Conservation (phyloP, 768 basidiomycete species). For the Tylopilus sp. region DNA sequence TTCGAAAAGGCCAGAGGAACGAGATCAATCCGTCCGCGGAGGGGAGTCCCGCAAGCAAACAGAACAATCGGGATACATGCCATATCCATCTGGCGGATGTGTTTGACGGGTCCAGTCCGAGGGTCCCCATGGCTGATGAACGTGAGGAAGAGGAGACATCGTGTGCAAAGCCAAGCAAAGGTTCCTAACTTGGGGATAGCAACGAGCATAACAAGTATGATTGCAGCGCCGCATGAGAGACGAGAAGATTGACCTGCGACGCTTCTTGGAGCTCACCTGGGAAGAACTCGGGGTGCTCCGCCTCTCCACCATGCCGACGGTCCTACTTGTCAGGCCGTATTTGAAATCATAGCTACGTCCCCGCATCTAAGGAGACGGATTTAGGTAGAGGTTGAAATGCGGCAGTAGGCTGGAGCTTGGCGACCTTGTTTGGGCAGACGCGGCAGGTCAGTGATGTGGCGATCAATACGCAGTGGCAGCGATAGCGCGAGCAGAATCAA, state of each 20-base stretch:
- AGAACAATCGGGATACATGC: neutral
- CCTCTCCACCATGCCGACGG: slow-evolving; percentile 9
- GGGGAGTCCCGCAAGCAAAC: slow-evolving; percentile 10
- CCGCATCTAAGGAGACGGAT: slow-evolving; percentile 18
- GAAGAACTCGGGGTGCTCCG: slow-evolving; percentile 13
- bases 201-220: slow-evolving; percentile 20
- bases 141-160: slow-evolving; percentile 18
- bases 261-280: slow-evolving; percentile 6
- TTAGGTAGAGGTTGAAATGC: slow-evolving; percentile 13
- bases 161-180: slow-evolving; percentile 15
- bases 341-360: slow-evolving; percentile 18
- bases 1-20: slow-evolving; percentile 14
- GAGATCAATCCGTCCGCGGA: slow-evolving; percentile 26
- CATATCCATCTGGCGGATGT: slow-evolving; percentile 4
- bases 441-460: slow-evolving; percentile 1
- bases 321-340: slow-evolving; percentile 9
- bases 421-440: slow-evolving; percentile 15
- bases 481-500: slow-evolving; percentile 8
- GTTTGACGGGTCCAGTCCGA: slow-evolving; percentile 15
- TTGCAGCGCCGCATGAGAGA: slow-evolving; percentile 20
- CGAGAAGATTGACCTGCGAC: slow-evolving; percentile 13
- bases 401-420: slow-evolving; percentile 24
- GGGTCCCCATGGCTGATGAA: slow-evolving; percentile 13
- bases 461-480: slow-evolving; percentile 10
- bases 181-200: slow-evolving; percentile 20